These are phyloP conservation scores for Phaeosphaeria sp. DNA, from an alignment of 2,329 filamentous ascomycete genomes.

Conservation along the genomic window DNA sequence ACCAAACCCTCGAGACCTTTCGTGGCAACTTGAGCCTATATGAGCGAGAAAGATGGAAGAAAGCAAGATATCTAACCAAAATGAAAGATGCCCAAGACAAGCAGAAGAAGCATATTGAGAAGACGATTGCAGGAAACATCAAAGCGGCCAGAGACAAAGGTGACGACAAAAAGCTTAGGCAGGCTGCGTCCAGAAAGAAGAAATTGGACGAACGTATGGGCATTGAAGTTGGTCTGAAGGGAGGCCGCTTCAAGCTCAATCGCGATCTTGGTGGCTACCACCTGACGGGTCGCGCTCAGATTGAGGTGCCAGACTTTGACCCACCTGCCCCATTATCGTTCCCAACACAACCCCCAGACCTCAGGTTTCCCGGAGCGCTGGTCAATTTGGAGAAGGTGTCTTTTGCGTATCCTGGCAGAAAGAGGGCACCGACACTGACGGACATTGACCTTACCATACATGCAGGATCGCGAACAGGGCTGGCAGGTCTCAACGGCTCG, in stretches of 20 bases:
- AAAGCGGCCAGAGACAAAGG: conserved; percentile 77
- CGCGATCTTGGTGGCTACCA: conserved; percentile 66
- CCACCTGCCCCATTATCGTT: conserved; percentile 65
- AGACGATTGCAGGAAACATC: conserved; percentile 76
- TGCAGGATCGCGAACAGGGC: conserved; percentile 75
- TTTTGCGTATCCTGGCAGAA: conserved; percentile 66
- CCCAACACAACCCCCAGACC: conserved; percentile 67
- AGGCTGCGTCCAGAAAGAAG: conserved; percentile 83
- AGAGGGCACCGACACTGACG: conserved; percentile 60
- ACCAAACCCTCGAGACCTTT: conserved; percentile 75
- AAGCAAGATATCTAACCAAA: conserved; percentile 70
- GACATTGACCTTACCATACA: conserved; percentile 73
- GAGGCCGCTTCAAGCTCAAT: conserved; percentile 81
- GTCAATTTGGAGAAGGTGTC: conserved; percentile 73
- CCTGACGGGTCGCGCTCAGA: conserved; percentile 65
- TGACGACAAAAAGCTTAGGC: conserved; percentile 85
- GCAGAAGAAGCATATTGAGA: conserved; percentile 81
- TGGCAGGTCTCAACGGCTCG: conserved; percentile 80
- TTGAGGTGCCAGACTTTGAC: conserved; percentile 72
- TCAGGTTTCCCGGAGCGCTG: conserved; percentile 77
- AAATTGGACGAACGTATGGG: conserved; percentile 84
- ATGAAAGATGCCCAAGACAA: conserved; percentile 85
- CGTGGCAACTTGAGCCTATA: conserved; percentile 77
- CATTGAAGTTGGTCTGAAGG: conserved; percentile 73
- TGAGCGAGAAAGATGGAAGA: conserved; percentile 71